phyloP scores from a whole-genome alignment of 2,329 filamentous ascomycete species.

The Cryphonectria parasitica region DNA sequence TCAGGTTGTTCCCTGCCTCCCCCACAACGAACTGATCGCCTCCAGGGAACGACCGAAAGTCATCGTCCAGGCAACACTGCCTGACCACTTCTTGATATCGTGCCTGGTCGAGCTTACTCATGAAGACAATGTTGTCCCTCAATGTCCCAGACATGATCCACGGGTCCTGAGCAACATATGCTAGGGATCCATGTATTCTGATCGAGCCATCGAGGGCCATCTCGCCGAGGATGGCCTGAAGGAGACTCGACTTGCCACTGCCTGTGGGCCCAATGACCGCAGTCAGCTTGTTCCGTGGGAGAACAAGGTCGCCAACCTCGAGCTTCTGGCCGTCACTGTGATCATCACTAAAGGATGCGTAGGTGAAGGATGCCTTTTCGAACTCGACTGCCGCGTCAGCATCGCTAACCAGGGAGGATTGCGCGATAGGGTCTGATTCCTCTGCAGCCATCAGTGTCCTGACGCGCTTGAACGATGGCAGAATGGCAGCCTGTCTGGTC shows the following conservation, averaged over 20 bases:
- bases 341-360: conserved; percentile 11
- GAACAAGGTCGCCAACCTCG: conserved; percentile 12
- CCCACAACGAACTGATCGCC: conserved; percentile 14
- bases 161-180: conserved; percentile 15
- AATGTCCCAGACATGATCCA: conserved; percentile 18
- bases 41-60: conserved; percentile 15
- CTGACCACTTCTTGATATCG: conserved; percentile 7
- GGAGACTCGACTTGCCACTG: conserved; percentile 18
- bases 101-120: conserved; percentile 6
- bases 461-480: conserved; percentile 10
- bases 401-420: background rate
- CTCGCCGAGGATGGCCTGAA: conserved; percentile 16
- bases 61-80: conserved; percentile 7
- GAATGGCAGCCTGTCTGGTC: conserved; percentile 12
- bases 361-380: conserved; percentile 7
- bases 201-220: conserved; percentile 5
- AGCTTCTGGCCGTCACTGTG: background rate
- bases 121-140: conserved; percentile 18
- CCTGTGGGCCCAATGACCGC: conserved; percentile 11
- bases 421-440: background rate
- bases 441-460: conserved; percentile 11
- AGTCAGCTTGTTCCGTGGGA: conserved; percentile 6
- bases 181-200: background rate
- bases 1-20: conserved; percentile 15
- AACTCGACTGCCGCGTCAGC: conserved; percentile 5